A percentile compares a stretch with the other conserved stretches of the same genome.
These are phyloP conservation scores for Echium plantagineum DNA, from an alignment of 257 asterid species.

Conservation along the genomic window DNA sequence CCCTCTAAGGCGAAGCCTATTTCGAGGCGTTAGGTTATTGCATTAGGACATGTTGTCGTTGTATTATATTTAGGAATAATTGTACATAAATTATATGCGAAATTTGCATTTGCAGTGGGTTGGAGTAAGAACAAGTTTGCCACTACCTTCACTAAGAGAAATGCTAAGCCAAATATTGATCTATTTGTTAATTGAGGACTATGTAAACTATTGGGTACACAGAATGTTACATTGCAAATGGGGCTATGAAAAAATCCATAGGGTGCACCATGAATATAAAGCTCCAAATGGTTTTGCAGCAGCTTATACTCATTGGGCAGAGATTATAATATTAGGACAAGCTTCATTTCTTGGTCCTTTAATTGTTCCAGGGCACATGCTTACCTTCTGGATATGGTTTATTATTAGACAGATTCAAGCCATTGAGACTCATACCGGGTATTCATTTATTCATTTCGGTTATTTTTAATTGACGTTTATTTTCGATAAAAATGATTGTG, in stretches of 20 bases:
- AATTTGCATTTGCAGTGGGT: slow-evolving; percentile 30
- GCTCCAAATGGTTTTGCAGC: slow-evolving; percentile 72
- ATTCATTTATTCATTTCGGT: background rate
- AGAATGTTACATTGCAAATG: slow-evolving; percentile 48
- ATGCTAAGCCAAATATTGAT: slow-evolving; percentile 44
- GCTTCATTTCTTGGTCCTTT: slow-evolving; percentile 71
- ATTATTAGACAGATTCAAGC: slow-evolving; percentile 58
- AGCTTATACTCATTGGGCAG: slow-evolving; percentile 74
- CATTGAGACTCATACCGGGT: slow-evolving; percentile 65
- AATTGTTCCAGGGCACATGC: slow-evolving; percentile 55
- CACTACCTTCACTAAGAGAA: slow-evolving; percentile 52
- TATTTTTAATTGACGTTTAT: too few species aligned
- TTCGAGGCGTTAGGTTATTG: too few species aligned
- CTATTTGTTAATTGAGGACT: slow-evolving; percentile 58
- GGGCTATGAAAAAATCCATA: slow-evolving; percentile 62
- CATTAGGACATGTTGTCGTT: too few species aligned
- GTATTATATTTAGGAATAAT: too few species aligned
- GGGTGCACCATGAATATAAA: slow-evolving; percentile 60
- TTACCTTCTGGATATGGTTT: slow-evolving; percentile 70
- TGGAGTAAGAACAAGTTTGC: slow-evolving; percentile 59
- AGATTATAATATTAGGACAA: slow-evolving; percentile 45
- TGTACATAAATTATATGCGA: too few species aligned
- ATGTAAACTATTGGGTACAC: slow-evolving; percentile 65
- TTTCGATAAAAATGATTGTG: too few species aligned
- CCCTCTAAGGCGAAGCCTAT: too few species aligned